These are phyloP conservation scores for Yamadazyma sp. DNA, from an alignment of 1,139 yeast species.

Conservation along the genomic window DNA sequence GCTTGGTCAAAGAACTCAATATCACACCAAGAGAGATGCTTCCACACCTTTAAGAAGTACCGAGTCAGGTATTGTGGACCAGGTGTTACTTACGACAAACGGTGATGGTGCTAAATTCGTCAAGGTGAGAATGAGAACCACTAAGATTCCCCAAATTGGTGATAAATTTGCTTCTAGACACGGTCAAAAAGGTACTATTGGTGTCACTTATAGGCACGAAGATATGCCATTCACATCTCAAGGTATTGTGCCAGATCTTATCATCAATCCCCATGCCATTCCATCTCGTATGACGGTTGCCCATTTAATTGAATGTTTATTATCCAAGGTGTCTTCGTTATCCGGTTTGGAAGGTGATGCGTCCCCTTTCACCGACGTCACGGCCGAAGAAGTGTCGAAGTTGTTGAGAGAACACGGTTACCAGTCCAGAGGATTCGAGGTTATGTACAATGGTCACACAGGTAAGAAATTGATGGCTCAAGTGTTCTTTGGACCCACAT, in stretches of 20 bases:
- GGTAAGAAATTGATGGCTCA: conserved; percentile 98
- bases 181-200: conserved; percentile 99
- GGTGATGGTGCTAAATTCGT: conserved; percentile 98
- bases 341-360: conserved; percentile 99
- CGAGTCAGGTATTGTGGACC: conserved; percentile 98
- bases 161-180: conserved; percentile 99
- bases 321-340: conserved; percentile 91
- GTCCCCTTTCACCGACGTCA: conserved; percentile 96
- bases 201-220: conserved; percentile 97
- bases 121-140: conserved; percentile 97
- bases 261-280: conserved; percentile 98
- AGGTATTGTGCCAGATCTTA: conserved; percentile 95
- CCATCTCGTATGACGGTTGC: conserved; percentile 99
- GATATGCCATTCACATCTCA: conserved; percentile 98
- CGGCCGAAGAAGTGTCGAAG: conserved; percentile 93
- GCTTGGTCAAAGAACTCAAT: conserved; percentile 96
- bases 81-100: conserved; percentile 92
- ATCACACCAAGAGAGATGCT: conserved; percentile 97
- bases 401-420: conserved; percentile 93
- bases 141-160: conserved; percentile 98
- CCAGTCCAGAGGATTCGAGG: conserved; percentile 97
- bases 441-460: conserved; percentile 97
- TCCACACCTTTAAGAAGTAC: conserved; percentile 96
- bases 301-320: conserved; percentile 95
- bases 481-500: conserved; percentile 97